A percentile compares a stretch with the other conserved stretches of the same genome.
phyloP scores from a whole-genome alignment of 306 rosid species.

The Cicer chorassanicum region DNA sequence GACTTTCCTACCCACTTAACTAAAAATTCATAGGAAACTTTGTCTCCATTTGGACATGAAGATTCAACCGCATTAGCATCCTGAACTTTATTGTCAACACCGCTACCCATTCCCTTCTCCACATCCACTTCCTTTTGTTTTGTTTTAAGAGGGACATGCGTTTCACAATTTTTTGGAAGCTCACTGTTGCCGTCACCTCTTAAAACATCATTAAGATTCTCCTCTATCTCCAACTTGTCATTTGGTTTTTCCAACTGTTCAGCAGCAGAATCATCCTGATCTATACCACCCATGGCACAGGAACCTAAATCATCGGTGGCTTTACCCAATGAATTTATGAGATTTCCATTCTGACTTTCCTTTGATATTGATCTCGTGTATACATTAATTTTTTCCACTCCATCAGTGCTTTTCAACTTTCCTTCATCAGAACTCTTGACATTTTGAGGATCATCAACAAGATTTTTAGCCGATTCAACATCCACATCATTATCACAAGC shows the following conservation, averaged over 20 bases:
- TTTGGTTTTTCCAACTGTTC: conserved; percentile 57
- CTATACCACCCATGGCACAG: conserved; percentile 47
- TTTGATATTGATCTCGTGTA: conserved; percentile 73
- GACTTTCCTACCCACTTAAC: conserved; percentile 98
- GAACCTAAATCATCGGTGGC: conserved; percentile 54
- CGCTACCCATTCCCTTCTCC: conserved; percentile 52
- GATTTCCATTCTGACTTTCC: conserved; percentile 68
- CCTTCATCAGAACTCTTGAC: conserved; percentile 57
- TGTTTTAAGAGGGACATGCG: conserved; percentile 53
- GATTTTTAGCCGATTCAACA: conserved; percentile 55
- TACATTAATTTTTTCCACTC: conserved; percentile 67
- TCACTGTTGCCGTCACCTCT: conserved; percentile 53
- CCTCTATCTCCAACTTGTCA: conserved; percentile 54
- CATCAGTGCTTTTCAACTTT: conserved; percentile 52
- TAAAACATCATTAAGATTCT: conserved; percentile 50
- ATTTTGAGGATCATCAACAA: conserved; percentile 55
- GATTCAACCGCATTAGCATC: conserved; percentile 58
- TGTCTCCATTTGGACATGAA: conserved; percentile 56
- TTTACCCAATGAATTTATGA: conserved; percentile 49
- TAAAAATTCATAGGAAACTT: conserved; percentile 65
- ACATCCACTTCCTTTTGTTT: conserved; percentile 53
- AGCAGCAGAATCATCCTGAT: conserved; percentile 58
- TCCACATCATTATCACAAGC: conserved; percentile 65
- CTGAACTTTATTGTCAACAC: conserved; percentile 59
- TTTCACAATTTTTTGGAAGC: conserved; percentile 56